These are phyloP conservation scores for Cardamine resedifolia DNA, from an alignment of 345 rosid genomes.

Conservation along the genomic window DNA sequence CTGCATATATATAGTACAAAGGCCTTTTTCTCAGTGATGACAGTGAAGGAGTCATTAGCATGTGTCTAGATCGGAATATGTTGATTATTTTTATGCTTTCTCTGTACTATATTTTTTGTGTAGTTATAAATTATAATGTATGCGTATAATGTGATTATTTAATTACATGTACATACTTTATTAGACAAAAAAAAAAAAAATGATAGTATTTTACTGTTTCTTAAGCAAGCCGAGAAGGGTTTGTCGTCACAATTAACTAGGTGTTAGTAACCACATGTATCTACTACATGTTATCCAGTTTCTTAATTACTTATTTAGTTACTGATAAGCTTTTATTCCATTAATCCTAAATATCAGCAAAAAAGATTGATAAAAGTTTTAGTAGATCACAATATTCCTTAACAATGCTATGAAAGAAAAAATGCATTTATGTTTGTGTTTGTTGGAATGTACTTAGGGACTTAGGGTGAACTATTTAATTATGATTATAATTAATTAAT, in stretches of 20 bases:
- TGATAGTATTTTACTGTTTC: neutral
- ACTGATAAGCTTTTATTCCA: neutral
- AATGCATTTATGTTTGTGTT: neutral
- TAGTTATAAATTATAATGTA: neutral
- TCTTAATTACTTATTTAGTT: neutral
- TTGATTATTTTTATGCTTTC: slow-evolving; percentile 36
- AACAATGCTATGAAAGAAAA: neutral
- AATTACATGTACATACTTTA: slow-evolving; percentile 21
- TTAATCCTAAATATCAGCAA: neutral
- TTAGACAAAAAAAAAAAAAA: slow-evolving; percentile 12
- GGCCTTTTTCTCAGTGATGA: slow-evolving; percentile 30
- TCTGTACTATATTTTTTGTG: neutral
- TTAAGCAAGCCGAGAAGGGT: slow-evolving; percentile 12
- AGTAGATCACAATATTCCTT: neutral
- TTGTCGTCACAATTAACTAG: slow-evolving; percentile 30
- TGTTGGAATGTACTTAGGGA: neutral
- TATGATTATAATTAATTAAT: neutral
- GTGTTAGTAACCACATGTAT: slow-evolving; percentile 14
- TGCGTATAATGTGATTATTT: neutral
- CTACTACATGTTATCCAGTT: neutral
- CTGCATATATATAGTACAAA: slow-evolving; percentile 28
- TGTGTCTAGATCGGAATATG: slow-evolving; percentile 37
- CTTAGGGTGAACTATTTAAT: neutral
- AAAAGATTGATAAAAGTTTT: neutral
- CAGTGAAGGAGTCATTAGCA: slow-evolving; percentile 41